Evolutionary conservation across 495 filamentous ascomycete genomes (phyloP), one percentile per base, ranked within the genome.

Genomic region (Elasticomyces elasticus): DNA sequence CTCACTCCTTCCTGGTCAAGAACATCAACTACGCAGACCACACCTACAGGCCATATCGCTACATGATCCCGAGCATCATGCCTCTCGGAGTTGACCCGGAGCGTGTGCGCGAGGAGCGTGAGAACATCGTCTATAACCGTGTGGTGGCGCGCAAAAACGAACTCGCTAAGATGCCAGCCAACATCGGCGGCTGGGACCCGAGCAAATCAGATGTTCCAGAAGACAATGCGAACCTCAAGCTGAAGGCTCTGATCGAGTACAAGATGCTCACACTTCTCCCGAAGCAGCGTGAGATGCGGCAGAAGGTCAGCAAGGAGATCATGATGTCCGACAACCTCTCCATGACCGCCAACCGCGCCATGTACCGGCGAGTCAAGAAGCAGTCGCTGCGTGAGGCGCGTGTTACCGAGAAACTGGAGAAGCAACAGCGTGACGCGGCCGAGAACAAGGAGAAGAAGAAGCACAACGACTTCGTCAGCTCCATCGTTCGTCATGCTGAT

Each of bases 341-440:
- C 33, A 94, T 95, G 82, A 95, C 89, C 12, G 86, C 89, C 0
- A 98, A 97, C 62, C 82, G 92, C 15, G 78, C 85, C 25, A 77
- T 80, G 60, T 95, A 94, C 64, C 84, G 92, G 23, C 83, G 91
- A 20, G 88, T 91, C 74, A 98, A 97, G 82, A 95, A 94, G 69
- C 90, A 95, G 63, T 89, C 85, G 23, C 73, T 96, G 47, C 83
- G 90, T n/a, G 92, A 98, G 68, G 94, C 92, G 30, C 83, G 92
- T 30, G 89, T 96, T 60, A 98, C 92, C 2, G 92, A 98, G 76
- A 96, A 94, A 65, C 78, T 98, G 1, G 92, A 98, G 78, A 97
- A 97, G 72, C 89, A 97, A 66, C 94, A 97, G 65, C 85, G 92
- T 46, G 90, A 96, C 68, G 89, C 89, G 52, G 84, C 92, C 38